These are phyloP conservation scores for Albatrellus sp. DNA, from an alignment of 1,284 basidiomycete species.

Conservation along the genomic window DNA sequence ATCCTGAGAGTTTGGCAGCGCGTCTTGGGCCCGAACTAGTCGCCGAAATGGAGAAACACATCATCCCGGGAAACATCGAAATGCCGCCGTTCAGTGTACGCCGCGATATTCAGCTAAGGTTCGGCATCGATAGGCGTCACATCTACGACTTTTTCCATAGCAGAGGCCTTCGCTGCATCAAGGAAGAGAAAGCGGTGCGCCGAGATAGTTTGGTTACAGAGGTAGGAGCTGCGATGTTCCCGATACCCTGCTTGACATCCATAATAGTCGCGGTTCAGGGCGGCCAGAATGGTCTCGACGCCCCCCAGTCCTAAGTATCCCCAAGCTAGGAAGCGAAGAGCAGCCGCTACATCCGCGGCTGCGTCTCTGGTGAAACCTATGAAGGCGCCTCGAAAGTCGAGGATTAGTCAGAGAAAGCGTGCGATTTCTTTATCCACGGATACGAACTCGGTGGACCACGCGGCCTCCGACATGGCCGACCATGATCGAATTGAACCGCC, in stretches of 20 bases:
- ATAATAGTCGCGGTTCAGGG: constrained; percentile 7
- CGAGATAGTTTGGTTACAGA: constrained; percentile 8
- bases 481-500: neutral
- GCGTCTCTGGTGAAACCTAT: constrained; percentile 4
- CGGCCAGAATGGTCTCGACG: constrained; percentile 3
- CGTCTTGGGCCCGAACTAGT: constrained; percentile 55
- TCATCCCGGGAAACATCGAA: constrained; percentile 50
- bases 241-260: neutral
- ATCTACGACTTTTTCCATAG: constrained; percentile 67
- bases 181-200: constrained; percentile 22
- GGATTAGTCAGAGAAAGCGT: constrained; percentile 3
- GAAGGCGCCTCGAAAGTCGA: constrained; percentile 8
- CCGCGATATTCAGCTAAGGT: constrained; percentile 54
- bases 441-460: neutral
- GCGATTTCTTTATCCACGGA: neutral
- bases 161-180: constrained; percentile 30
- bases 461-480: neutral
- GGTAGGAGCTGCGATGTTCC: constrained; percentile 4
- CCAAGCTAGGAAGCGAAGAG: constrained; percentile 9
- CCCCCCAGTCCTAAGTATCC: constrained; percentile 4
- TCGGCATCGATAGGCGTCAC: constrained; percentile 55
- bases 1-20: constrained; percentile 41
- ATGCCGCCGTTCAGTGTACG: constrained; percentile 63
- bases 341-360: constrained; percentile 4
- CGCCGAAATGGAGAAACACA: constrained; percentile 51